Evolutionary conservation across 2,329 filamentous ascomycete species (phyloP).

Genomic region (Mariannaea elegans): DNA sequence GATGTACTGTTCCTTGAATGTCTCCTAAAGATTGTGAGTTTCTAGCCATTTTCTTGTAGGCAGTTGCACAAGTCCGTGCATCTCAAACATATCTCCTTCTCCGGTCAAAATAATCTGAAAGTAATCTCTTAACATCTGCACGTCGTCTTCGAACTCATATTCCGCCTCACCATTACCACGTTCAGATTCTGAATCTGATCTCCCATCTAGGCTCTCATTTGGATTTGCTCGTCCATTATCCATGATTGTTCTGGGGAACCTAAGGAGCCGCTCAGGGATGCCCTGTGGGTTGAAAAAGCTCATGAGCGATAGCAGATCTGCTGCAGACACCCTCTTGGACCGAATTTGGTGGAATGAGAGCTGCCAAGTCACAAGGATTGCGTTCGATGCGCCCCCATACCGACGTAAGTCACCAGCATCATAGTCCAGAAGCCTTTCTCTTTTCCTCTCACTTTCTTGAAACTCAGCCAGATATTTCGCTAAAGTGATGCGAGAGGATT

Average conservation of each 20-base stretch:
- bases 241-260: background rate
- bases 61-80: background rate
- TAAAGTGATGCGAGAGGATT: background rate
- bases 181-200: background rate
- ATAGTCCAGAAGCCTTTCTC: background rate
- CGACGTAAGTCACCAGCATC: background rate
- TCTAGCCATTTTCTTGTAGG: background rate
- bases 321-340: background rate
- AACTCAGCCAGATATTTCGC: constrained; percentile 3
- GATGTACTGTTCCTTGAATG: background rate
- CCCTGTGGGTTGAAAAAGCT: constrained; percentile 11
- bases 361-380: background rate
- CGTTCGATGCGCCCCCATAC: background rate
- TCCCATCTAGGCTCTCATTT: background rate
- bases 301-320: constrained; percentile 13
- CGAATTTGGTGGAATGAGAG: background rate
- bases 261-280: background rate
- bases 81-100: background rate
- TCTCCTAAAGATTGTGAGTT: background rate
- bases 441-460: background rate
- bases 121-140: background rate
- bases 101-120: background rate
- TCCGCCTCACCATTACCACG: background rate
- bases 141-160: background rate
- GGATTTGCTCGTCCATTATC: too few relatives aligned